These are phyloP conservation scores for Gossypium laxum DNA, from an alignment of 441 rosid genomes.

Conservation along the genomic window DNA sequence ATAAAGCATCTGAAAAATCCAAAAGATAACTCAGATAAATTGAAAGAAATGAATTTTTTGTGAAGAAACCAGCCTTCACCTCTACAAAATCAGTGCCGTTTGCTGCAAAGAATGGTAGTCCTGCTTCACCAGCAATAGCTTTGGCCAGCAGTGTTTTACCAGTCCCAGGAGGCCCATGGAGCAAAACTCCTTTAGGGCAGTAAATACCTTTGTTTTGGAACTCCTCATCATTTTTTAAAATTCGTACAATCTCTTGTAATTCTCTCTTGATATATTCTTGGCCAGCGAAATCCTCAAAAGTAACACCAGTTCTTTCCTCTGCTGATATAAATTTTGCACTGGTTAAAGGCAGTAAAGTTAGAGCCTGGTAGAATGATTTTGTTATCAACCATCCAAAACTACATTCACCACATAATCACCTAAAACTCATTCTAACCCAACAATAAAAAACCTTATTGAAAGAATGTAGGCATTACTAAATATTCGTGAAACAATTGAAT, in stretches of 20 bases:
- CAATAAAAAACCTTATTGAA: neutral
- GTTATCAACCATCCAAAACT: neutral
- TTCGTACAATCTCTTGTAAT: slow-evolving; percentile 80
- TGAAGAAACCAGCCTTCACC: slow-evolving; percentile 33
- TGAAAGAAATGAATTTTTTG: neutral
- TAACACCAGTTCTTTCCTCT: slow-evolving; percentile 85
- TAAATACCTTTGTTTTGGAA: slow-evolving; percentile 81
- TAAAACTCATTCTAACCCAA: slow-evolving; percentile 6
- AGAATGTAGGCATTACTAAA: neutral
- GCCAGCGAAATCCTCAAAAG: slow-evolving; percentile 96
- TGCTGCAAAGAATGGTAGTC: slow-evolving; percentile 88
- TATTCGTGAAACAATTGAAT: neutral
- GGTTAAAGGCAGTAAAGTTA: slow-evolving; percentile 23
- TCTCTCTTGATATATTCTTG: slow-evolving; percentile 91
- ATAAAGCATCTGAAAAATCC: neutral
- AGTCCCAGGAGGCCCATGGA: slow-evolving; percentile 97
- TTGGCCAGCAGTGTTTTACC: slow-evolving; percentile 92
- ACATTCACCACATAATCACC: neutral
- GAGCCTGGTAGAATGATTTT: slow-evolving; percentile 8
- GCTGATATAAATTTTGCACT: slow-evolving; percentile 94
- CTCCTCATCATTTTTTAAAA: slow-evolving; percentile 81
- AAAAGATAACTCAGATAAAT: neutral
- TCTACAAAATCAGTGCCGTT: slow-evolving; percentile 97
- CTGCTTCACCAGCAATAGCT: slow-evolving; percentile 99
- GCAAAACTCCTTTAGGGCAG: slow-evolving; percentile 96